Evolutionary conservation across 2,329 filamentous ascomycete genomes (phyloP).

Genomic region (Coniochaeta sp.): DNA sequence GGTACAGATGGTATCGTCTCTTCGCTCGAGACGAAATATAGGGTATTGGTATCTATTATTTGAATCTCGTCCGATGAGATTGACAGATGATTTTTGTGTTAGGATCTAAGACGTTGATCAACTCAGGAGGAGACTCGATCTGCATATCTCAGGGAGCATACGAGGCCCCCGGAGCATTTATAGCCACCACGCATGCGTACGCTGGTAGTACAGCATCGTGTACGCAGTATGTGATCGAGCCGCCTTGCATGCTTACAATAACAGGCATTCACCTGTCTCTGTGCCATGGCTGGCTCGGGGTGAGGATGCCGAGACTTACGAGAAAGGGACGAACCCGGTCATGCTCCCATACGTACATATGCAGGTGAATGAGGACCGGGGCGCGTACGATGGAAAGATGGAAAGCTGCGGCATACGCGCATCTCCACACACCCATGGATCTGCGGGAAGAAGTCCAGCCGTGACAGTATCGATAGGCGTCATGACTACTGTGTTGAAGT

Average conservation of each 20-base stretch:
- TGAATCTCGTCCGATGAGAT: neutral
- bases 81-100: neutral
- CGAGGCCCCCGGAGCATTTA: neutral
- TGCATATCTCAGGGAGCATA: neutral
- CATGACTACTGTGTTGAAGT: neutral
- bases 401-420: neutral
- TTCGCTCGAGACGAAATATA: neutral
- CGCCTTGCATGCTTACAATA: neutral
- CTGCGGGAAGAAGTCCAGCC: neutral
- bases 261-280: neutral
- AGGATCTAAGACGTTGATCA: neutral
- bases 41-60: neutral
- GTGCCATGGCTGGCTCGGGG: neutral
- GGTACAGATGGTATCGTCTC: neutral
- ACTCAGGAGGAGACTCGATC: neutral
- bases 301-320: neutral
- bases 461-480: neutral
- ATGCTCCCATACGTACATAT: no score
- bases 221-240: neutral
- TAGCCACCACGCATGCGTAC: neutral
- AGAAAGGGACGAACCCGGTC: neutral
- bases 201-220: neutral
- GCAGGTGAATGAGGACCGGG: neutral
- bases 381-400: neutral
- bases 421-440: neutral